Conservation (phyloP, 164 flowering plant species). For the Sedum album region DNA sequence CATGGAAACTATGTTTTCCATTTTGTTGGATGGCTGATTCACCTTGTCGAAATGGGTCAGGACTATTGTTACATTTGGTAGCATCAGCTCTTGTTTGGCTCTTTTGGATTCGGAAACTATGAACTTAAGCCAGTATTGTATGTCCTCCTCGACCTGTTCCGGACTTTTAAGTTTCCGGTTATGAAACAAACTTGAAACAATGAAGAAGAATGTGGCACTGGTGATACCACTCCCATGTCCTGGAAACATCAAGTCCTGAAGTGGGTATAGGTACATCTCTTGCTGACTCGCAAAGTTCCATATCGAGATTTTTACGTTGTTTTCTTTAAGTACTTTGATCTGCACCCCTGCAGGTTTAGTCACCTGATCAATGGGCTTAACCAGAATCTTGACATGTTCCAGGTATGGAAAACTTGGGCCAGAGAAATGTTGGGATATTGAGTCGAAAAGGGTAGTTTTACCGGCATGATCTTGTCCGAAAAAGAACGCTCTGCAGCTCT, state of each 20-base stretch:
- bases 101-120: constrained; percentile 75
- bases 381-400: constrained; percentile 70
- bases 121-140: constrained; percentile 84
- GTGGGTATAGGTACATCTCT: constrained; percentile 56
- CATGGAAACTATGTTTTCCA: constrained; percentile 32
- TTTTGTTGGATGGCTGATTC: constrained; percentile 36
- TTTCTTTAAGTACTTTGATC: constrained; percentile 69
- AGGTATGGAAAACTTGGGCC: constrained; percentile 64
- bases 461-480: constrained; percentile 94
- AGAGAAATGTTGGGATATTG: constrained; percentile 57
- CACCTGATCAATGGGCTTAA: constrained; percentile 81
- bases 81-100: constrained; percentile 61
- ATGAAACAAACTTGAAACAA: constrained; percentile 60
- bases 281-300: constrained; percentile 93
- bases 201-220: constrained; percentile 71
- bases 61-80: constrained; percentile 79
- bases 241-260: constrained; percentile 95
- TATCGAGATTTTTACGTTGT: constrained; percentile 69
- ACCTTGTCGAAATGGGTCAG: constrained; percentile 82
- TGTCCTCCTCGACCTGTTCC: constrained; percentile 67
- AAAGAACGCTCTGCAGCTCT: constrained; percentile 71
- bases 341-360: constrained; percentile 65
- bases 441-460: constrained; percentile 63
- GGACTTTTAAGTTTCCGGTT: constrained; percentile 63
- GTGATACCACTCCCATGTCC: constrained; percentile 40